These are phyloP conservation scores for Annulohypoxylon nitens DNA, from an alignment of 495 filamentous ascomycete species.

Conservation along the genomic window DNA sequence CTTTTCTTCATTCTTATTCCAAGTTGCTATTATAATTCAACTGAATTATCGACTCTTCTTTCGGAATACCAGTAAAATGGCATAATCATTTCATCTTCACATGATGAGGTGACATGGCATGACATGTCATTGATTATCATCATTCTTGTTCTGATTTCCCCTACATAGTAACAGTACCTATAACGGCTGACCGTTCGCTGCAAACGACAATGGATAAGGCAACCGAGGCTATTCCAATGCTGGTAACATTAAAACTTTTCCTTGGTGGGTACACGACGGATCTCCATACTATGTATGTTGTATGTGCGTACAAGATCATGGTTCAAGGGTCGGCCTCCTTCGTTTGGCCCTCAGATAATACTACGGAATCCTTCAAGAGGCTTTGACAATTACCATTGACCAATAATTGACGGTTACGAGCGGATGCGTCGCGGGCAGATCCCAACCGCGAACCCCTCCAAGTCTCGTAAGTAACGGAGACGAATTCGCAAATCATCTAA, in stretches of 20 bases:
- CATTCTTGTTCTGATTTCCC: not conserved
- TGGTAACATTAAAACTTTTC: conserved; percentile 32
- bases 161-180: too few relatives aligned
- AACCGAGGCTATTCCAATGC: conserved; percentile 9
- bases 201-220: conserved; percentile 11
- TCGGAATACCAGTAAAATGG: not conserved
- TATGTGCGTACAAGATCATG: conserved; percentile 23
- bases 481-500: conserved; percentile 18
- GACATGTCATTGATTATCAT: not conserved
- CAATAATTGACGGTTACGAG: conserved; percentile 17
- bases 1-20: not conserved
- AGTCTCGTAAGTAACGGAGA: conserved; percentile 29
- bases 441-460: conserved; percentile 14
- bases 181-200: conserved; percentile 17
- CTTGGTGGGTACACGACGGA: conserved; percentile 1
- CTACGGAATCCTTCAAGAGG: conserved; percentile 33
- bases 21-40: conserved; percentile 1
- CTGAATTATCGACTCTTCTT: not conserved
- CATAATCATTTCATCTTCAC: not conserved
- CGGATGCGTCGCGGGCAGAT: conserved; percentile 25
- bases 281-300: conserved; percentile 24
- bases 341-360: conserved; percentile 28
- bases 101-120: not conserved
- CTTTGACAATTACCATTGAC: conserved; percentile 28
- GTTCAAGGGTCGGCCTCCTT: conserved; percentile 26